Percentiles rank a stretch among this genome's conserved stretches.
Evolutionary conservation across 2,329 filamentous ascomycete species (phyloP).

Genomic region (Uncinocarpus reesii): DNA sequence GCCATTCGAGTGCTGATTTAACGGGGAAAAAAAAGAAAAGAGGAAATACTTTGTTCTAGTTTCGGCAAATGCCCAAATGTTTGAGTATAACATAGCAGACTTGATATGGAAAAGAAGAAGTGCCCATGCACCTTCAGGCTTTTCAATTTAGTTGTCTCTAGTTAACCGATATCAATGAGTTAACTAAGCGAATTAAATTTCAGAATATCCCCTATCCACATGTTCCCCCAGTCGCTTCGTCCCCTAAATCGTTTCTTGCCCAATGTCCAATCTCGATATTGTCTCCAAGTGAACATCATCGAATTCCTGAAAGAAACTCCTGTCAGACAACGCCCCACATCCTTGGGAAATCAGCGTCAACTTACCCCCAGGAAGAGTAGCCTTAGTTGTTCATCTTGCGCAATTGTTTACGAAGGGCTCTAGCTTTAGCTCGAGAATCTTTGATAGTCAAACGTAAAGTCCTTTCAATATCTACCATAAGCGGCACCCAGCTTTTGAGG

Average conservation of each 20-base stretch:
- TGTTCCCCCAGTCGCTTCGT: too few relatives aligned
- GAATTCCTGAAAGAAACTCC: background rate
- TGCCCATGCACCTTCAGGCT: background rate
- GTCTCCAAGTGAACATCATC: too few relatives aligned
- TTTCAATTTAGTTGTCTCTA: background rate
- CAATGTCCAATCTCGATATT: too few relatives aligned
- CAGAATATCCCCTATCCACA: too few relatives aligned
- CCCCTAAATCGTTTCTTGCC: too few relatives aligned
- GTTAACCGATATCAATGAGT: too few relatives aligned
- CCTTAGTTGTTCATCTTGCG: too few relatives aligned
- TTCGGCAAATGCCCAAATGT: slow-evolving; percentile 1
- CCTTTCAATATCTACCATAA: background rate
- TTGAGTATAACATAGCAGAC: slow-evolving; percentile 1
- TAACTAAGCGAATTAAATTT: too few relatives aligned
- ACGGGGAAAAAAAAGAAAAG: background rate
- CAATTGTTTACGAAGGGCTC: background rate
- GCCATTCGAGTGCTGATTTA: background rate
- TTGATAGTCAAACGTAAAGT: background rate
- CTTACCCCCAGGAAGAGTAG: too few relatives aligned
- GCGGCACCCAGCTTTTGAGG: background rate
- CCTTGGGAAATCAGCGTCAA: background rate
- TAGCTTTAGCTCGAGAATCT: background rate
- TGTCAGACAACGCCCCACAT: background rate
- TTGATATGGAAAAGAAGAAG: background rate
- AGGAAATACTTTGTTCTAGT: background rate